phyloP scores from a whole-genome alignment of 495 filamentous ascomycete genomes.

The Lasiosphaeriaceae sp. region DNA sequence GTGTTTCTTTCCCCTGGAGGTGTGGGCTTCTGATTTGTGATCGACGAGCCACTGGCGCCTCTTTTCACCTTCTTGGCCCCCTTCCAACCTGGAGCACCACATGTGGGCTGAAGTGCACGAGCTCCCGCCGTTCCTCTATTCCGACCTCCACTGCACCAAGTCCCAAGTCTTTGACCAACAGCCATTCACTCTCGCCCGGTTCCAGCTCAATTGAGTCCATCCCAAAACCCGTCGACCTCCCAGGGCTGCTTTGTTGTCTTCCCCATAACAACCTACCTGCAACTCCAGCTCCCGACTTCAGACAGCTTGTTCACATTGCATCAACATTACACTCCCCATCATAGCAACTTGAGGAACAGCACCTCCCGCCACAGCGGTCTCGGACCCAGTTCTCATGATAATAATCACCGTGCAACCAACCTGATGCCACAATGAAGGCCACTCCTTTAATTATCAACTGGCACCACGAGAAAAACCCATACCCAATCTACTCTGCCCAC shows the following conservation, averaged over 20 bases:
- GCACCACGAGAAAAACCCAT: conserved; percentile 90
- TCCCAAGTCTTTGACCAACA: not conserved
- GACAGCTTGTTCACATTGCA: no score
- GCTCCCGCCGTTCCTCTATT: not conserved
- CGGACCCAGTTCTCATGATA: conserved; percentile 6
- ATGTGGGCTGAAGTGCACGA: not conserved
- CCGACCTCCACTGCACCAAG: not conserved
- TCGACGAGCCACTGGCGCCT: not conserved
- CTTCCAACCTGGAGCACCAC: not conserved
- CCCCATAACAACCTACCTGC: not conserved
- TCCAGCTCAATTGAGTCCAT: not conserved
- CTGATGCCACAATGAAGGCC: conserved; percentile 69
- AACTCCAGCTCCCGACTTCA: not conserved
- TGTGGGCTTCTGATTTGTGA: not conserved
- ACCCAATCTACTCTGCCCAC: conserved; percentile 89
- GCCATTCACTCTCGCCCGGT: not conserved
- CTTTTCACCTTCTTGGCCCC: not conserved
- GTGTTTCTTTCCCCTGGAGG: not conserved
- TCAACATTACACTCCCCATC: no score
- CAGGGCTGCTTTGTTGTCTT: not conserved
- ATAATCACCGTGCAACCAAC: conserved; percentile 6
- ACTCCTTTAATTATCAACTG: conserved; percentile 88
- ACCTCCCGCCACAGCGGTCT: no score
- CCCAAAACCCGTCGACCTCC: not conserved
- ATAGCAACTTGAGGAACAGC: no score